A percentile compares a stretch with the other conserved stretches of the same genome.
Conservation (phyloP, 2,329 filamentous ascomycete species). For the Thelonectria blattea region DNA sequence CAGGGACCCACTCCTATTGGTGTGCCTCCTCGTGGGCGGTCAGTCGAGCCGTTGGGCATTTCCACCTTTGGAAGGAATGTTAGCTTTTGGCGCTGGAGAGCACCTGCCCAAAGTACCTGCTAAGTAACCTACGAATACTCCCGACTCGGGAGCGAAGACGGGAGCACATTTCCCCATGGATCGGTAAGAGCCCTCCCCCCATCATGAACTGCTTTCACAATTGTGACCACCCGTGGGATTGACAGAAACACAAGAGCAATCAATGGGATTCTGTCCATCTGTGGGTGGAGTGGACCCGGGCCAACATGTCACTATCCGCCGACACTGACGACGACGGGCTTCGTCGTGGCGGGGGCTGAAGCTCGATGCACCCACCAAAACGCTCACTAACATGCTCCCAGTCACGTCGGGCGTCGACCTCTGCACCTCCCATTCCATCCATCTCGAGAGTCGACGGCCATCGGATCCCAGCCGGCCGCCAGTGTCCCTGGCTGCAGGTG, state of each 20-base stretch:
- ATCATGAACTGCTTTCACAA: not conserved
- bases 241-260: not conserved
- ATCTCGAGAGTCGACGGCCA: not conserved
- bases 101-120: too few species aligned
- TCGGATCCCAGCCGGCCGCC: not conserved
- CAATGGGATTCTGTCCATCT: not conserved
- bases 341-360: not conserved
- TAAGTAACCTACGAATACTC: too few species aligned
- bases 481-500: constrained; percentile 5
- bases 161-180: too few species aligned
- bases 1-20: not conserved
- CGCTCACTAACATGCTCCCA: not conserved
- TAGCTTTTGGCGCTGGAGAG: not conserved
- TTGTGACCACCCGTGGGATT: not conserved
- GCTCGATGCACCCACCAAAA: not conserved
- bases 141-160: too few species aligned
- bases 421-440: not conserved
- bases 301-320: not conserved
- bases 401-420: not conserved
- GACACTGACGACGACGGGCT: not conserved
- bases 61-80: not conserved
- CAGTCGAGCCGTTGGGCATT: not conserved
- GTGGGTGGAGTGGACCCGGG: not conserved
- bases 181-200: too few species aligned
- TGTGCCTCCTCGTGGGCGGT: not conserved